A percentile compares a stretch with the other conserved stretches of the same genome.
Evolutionary conservation across 2,329 filamentous ascomycete species (phyloP).

Genomic region (Albophoma yamanashiensis): DNA sequence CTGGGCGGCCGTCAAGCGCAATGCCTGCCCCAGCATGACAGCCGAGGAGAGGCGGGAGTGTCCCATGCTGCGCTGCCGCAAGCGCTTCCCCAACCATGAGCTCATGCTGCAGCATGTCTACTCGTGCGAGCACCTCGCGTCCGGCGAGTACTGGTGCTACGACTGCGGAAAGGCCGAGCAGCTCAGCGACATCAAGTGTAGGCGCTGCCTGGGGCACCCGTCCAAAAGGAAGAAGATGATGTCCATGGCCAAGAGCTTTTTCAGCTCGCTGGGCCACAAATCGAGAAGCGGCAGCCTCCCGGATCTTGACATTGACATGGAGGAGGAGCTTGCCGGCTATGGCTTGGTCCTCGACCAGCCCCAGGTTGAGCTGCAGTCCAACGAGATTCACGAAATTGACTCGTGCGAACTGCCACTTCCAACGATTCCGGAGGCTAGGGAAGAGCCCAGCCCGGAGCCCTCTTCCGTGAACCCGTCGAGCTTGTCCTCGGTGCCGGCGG

Average conservation of each 20-base stretch:
- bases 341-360: constrained; percentile 25
- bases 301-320: constrained; percentile 15
- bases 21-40: constrained; percentile 35
- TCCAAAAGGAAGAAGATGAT: constrained; percentile 41
- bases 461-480: constrained; percentile 4
- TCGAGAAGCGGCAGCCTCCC: constrained; percentile 21
- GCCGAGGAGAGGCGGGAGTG: constrained; percentile 37
- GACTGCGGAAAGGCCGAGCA: constrained; percentile 40
- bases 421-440: constrained; percentile 16
- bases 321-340: constrained; percentile 35
- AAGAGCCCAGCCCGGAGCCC: constrained; percentile 7
- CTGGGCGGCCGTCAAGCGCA: constrained; percentile 45
- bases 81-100: constrained; percentile 40
- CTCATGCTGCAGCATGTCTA: constrained; percentile 43
- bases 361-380: constrained; percentile 35
- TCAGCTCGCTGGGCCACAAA: constrained; percentile 40
- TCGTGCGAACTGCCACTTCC: constrained; percentile 30
- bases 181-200: constrained; percentile 40
- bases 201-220: constrained; percentile 36
- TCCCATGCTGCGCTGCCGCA: constrained; percentile 39
- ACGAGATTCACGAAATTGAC: constrained; percentile 42
- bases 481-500: not conserved
- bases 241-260: constrained; percentile 42
- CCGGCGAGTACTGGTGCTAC: constrained; percentile 46
- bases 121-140: constrained; percentile 25